These are phyloP conservation scores for Chlamydomonas eustigma DNA, from an alignment of 139 green algal genomes.

Conservation along the genomic window DNA sequence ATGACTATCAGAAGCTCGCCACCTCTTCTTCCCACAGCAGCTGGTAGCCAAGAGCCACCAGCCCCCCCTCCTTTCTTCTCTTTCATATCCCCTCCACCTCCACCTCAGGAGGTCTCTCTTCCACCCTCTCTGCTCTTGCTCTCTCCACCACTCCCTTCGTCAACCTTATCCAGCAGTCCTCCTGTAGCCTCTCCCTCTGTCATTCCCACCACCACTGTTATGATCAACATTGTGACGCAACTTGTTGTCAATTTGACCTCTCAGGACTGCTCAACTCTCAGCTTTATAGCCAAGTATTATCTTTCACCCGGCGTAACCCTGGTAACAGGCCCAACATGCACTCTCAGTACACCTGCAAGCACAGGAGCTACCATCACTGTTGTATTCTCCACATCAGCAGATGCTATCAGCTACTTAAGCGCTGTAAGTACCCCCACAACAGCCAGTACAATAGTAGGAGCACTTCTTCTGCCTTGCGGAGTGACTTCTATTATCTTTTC, in stretches of 20 bases:
- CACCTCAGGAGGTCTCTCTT: background rate
- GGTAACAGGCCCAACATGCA: background rate
- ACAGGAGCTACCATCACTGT: background rate
- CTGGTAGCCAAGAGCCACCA: no score
- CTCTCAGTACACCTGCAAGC: background rate
- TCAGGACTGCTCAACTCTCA: constrained; percentile 5
- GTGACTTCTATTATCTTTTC: background rate
- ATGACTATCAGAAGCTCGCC: no score
- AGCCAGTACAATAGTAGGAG: background rate
- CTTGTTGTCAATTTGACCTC: no score
- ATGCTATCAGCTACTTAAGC: background rate
- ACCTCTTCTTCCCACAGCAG: no score
- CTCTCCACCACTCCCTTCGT: background rate
- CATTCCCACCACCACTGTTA: no score
- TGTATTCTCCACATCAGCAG: background rate
- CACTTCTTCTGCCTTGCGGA: background rate
- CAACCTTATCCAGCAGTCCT: background rate
- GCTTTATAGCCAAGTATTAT: background rate
- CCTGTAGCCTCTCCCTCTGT: no score
- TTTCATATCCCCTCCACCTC: no score
- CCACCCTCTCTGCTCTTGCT: no score
- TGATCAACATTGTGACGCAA: no score
- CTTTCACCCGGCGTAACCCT: background rate
- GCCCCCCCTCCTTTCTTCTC: background rate
- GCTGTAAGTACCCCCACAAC: background rate